Base-by-base conservation (phyloP, 1,284 basidiomycete species). In the Ceratobasidium papillatum region DNA sequence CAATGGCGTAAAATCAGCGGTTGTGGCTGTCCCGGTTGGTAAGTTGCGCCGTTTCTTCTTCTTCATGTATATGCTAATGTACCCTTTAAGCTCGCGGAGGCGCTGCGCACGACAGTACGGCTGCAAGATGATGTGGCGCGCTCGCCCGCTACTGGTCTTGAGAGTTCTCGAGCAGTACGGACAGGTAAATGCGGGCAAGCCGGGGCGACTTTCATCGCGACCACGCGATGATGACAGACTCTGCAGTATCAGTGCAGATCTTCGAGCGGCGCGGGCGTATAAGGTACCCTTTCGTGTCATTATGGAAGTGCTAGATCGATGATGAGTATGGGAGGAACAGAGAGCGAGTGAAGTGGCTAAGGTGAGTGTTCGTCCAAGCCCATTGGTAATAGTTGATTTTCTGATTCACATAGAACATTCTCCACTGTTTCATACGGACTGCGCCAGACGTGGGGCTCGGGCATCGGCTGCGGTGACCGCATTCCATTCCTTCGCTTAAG, bases 231-330 rank as follows among this genome's bases (percentile, higher is more conserved):
- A 3, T 25, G 59, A 7, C 25, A 62, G 25, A 22, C 36, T 38
- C 7, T 32, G n/a, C 14, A 43, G 38, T 2, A 43, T 2, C 2
- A 62, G 36, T 2, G 32, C n/a, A 14, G 12, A 8, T 19, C 59
- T 34, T 41, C 59, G 59, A 62, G 17, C 1, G 59, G 59, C 59
- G 22, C 59, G 59, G n/a, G 59, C 59, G 22, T 41, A 62, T 43
- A 62, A 7, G 14, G 36, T 62, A 19, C 59, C 9, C 11, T 25
- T 62, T n/a, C 59, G 59, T 11, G 5, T 36, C 59, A 62, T 56
- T 19, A 22, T 9, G 22, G 17, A 34, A 59, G 19, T 11, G 38
- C 41, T 19, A 14, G 14, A n/a, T n/a, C n/a, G 34, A 17, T 7
- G 36, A 43, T 11, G 36, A 25, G 36, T 7, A 25, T 43, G 3